These are phyloP conservation scores for Hirsutella rhossiliensis DNA, from an alignment of 2,329 filamentous ascomycete species.

Conservation along the genomic window DNA sequence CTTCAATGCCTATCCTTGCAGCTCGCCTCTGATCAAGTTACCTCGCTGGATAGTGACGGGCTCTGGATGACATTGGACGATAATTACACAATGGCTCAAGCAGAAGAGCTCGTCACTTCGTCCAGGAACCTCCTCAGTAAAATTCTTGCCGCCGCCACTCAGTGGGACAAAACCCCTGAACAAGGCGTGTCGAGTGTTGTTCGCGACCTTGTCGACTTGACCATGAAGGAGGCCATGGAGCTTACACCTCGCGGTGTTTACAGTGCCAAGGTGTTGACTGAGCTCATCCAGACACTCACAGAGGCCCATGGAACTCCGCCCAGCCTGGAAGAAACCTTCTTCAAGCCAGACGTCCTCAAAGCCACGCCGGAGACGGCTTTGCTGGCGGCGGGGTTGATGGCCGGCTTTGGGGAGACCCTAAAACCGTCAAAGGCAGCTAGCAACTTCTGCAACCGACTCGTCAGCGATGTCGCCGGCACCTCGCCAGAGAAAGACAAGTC, in stretches of 20 bases:
- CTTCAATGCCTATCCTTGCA: conserved; percentile 37
- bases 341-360: conserved; percentile 33
- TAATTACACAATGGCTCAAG: conserved; percentile 22
- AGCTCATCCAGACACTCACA: conserved; percentile 33
- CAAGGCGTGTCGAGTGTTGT: conserved; percentile 23
- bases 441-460: conserved; percentile 45
- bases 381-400: conserved; percentile 35
- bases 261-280: conserved; percentile 37
- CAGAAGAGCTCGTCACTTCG: conserved; percentile 30
- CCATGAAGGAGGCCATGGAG: conserved; percentile 29
- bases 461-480: conserved; percentile 47
- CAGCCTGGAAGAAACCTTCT: conserved; percentile 34
- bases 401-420: conserved; percentile 38
- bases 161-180: conserved; percentile 25
- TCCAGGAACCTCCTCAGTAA: conserved; percentile 24
- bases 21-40: conserved; percentile 42
- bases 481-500: conserved; percentile 30
- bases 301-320: conserved; percentile 33
- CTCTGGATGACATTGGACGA: conserved; percentile 33
- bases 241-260: conserved; percentile 36
- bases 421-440: conserved; percentile 34
- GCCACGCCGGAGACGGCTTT: conserved; percentile 33
- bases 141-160: conserved; percentile 18
- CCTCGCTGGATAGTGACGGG: conserved; percentile 26
- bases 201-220: conserved; percentile 27